Evolutionary conservation across 1,139 yeast genomes (phyloP).

Genomic region (Spathaspora sp.): DNA sequence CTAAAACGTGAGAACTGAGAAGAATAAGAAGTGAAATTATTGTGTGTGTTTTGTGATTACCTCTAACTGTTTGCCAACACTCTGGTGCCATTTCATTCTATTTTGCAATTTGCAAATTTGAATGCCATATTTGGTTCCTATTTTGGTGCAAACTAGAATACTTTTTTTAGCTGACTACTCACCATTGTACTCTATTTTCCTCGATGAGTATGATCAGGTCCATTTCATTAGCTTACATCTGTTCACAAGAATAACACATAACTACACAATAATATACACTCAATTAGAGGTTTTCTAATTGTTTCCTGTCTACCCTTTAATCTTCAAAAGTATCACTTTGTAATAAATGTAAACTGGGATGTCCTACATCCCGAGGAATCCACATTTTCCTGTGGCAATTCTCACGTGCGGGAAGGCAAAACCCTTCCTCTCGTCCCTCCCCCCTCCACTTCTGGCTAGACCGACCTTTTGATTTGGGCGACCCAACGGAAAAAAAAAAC

Average conservation of each 20-base stretch:
- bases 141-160: constrained; percentile 93
- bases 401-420: background rate
- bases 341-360: background rate
- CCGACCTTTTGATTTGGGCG: background rate
- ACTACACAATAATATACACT: background rate
- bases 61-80: constrained; percentile 77
- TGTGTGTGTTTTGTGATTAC: constrained; percentile 4
- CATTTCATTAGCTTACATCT: constrained; percentile 54
- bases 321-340: background rate
- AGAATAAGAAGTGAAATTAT: constrained; percentile 1
- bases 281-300: background rate
- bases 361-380: background rate
- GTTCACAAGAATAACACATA: constrained; percentile 5
- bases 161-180: constrained; percentile 64
- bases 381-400: constrained; percentile 1
- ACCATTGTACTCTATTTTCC: constrained; percentile 49
- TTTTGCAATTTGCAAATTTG: constrained; percentile 10
- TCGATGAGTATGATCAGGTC: constrained; percentile 55
- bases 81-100: constrained; percentile 74
- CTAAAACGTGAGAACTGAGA: background rate
- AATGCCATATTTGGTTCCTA: constrained; percentile 77
- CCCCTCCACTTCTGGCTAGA: background rate
- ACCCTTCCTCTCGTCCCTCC: background rate
- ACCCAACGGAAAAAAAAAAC: background rate
- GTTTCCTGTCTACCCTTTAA: background rate